A percentile compares a stretch with the other conserved stretches of the same genome.
Conservation (phyloP, 1,284 basidiomycete species). For the Leucoagaricus sp. region DNA sequence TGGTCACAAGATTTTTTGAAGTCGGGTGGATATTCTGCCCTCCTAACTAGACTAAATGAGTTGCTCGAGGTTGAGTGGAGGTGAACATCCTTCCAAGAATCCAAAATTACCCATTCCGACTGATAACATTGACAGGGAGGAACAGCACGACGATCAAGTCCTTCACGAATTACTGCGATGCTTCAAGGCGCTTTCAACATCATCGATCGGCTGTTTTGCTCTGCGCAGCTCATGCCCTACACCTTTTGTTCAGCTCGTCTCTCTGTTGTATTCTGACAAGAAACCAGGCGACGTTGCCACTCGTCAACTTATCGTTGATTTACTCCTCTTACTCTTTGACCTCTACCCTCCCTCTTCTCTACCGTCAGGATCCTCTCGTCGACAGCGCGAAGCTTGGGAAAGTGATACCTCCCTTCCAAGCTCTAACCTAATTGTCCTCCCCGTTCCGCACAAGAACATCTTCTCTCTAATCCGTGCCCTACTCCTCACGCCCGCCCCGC, state of each 20-base stretch:
- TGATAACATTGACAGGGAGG: constrained; percentile 65
- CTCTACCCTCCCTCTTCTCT: constrained; percentile 73
- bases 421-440: constrained; percentile 58
- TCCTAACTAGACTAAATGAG: constrained; percentile 89
- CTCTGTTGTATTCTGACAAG: constrained; percentile 93
- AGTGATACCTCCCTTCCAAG: constrained; percentile 35
- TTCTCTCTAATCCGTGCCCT: constrained; percentile 72
- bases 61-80: constrained; percentile 96
- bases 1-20: constrained; percentile 94
- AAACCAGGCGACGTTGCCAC: constrained; percentile 93
- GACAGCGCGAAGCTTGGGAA: constrained; percentile 59
- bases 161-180: constrained; percentile 92
- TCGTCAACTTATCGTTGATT: constrained; percentile 88
- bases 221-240: constrained; percentile 82
- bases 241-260: constrained; percentile 83
- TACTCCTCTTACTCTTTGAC: constrained; percentile 82
- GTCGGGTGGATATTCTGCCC: constrained; percentile 81
- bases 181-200: constrained; percentile 91
- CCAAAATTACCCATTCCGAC: background rate
- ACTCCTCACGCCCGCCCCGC: constrained; percentile 75
- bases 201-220: constrained; percentile 81
- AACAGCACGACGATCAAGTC: constrained; percentile 96
- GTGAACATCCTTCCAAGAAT: constrained; percentile 47
- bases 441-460: constrained; percentile 68
- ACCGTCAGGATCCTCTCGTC: constrained; percentile 44